Evolutionary conservation across 2,329 filamentous ascomycete species (phyloP), one percentile per base, ranked within the genome.

Genomic region (Penicillium frequentans): DNA sequence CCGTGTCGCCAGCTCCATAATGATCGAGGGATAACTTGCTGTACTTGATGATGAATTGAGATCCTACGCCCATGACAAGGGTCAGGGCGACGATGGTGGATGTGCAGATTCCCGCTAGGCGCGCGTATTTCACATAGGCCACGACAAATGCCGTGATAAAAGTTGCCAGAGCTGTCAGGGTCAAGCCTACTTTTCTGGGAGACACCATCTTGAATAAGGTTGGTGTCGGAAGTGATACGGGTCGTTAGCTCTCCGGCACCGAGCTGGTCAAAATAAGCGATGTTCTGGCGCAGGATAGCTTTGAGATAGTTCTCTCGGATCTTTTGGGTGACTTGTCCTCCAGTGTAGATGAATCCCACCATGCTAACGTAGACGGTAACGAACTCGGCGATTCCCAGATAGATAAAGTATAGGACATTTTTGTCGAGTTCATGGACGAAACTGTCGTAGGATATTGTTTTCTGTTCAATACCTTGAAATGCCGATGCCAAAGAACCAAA

Each of bases 231-330:
- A 0, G 93, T 98, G 67, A 97, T 96, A 62, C 93, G 88, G 1
- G 93, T 96, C 0, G 93, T 96, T 58, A 98, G 90, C 75, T 97
- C 95, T 57, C 93, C 93, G 33, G 92, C 90, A 50, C 93, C 93
- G 13, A 96, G 83, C 69, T 95, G 95, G 74, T 98, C 95, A 75
- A 96, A 96, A 74, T 91, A 96, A 45, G 86, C 92, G 72, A 96
- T 93, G 72, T 96, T 96, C 72, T 96, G 92, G 59, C 86, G 86
- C 79, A 96, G 79, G 69, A 92, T 93, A 61, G 90, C 91, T 65
- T 87, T 84, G 8, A 99, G 84, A 67, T 98, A 98, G 64, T 90
- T 84, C 70, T 90, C 85, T 56, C 93, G 86, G 65, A 93, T 90
- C 77, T 91, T 90, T 60, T 85, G 84, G 57, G 87, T 87, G 69